phyloP scores from a whole-genome alignment of 768 basidiomycete species.

The Sutorius australiensis region DNA sequence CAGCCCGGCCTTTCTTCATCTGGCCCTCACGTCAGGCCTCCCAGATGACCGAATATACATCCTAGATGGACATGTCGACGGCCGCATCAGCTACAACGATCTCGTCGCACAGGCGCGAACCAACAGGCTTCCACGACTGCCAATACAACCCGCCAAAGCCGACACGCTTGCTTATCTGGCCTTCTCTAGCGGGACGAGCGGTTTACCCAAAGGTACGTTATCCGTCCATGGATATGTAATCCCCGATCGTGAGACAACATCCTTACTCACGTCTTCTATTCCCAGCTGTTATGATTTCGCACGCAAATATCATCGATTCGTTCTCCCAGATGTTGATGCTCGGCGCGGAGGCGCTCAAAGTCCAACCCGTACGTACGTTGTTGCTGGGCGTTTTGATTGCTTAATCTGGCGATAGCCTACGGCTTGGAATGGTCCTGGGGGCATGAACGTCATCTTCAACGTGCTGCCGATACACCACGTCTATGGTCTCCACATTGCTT shows the following conservation, averaged over 20 bases:
- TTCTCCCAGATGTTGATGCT: slow-evolving; percentile 37
- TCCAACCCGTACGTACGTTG: slow-evolving; percentile 36
- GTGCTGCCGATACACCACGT: slow-evolving; percentile 68
- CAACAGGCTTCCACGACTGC: slow-evolving; percentile 38
- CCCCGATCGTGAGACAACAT: background rate
- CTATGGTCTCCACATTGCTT: slow-evolving; percentile 54
- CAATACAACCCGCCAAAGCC: slow-evolving; percentile 42
- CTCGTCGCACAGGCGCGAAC: slow-evolving; percentile 40
- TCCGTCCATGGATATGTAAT: background rate
- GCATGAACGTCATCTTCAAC: slow-evolving; percentile 47
- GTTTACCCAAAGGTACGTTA: slow-evolving; percentile 62
- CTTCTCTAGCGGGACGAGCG: slow-evolving; percentile 78
- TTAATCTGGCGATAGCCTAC: slow-evolving; percentile 32
- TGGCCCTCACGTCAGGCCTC: slow-evolving; percentile 38
- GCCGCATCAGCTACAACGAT: slow-evolving; percentile 41
- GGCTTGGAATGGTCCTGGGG: slow-evolving; percentile 39
- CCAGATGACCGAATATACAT: slow-evolving; percentile 45
- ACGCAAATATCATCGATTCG: slow-evolving; percentile 55
- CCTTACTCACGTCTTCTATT: slow-evolving; percentile 2
- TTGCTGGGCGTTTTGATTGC: background rate
- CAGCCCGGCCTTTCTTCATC: slow-evolving; percentile 40
- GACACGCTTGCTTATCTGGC: slow-evolving; percentile 66
- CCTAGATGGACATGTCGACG: slow-evolving; percentile 40
- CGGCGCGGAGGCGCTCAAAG: slow-evolving; percentile 28
- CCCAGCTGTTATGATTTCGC: slow-evolving; percentile 69